Evolutionary conservation across 2,329 filamentous ascomycete species (phyloP), one percentile per base, ranked within the genome.

Genomic region (Trichoderma guizhouense): DNA sequence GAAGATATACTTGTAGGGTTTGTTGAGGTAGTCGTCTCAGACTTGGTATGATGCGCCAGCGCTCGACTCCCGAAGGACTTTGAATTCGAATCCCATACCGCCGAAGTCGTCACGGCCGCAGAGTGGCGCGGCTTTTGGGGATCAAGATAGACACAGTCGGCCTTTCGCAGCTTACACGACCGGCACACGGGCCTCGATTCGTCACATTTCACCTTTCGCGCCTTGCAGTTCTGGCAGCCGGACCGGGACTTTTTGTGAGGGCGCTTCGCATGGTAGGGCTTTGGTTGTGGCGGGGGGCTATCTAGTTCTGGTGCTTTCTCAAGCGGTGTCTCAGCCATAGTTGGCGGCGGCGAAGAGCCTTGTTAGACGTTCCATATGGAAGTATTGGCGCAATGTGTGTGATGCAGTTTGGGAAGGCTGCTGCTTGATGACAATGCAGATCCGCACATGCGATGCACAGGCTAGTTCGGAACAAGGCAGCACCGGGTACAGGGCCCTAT

Each of bases 201-300:
- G 72, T 87, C 84, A 78, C 87, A 88, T 78, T 87, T 88, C 69
- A 87, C 85, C 78, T 86, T 88, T 69, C 87, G 84, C 18, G 78
- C 77, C 78, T 89, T 89, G 82, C 87, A 89, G 75, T 85, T 86
- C 73, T 80, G 80, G 75, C 87, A 89, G 7, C 86, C 87, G 3
- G 82, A 80, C 34, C 87, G 81, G 1, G 86, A 87, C 78, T 89
- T 89, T 74, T 82, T 86, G 77, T 89, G 87, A 62, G 86, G 86
- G 12, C 86, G 83, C 77, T 89, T 89, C 30, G 79, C 70, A 72
- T 82, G 80, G 65, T 80, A 82, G 3, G 79, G 77, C 55, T 73
- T 76, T 30, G 71, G 47, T 12, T n/a, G n/a, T n/a, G 4, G 30
- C 1, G 72, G 66, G 1, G 51, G 36, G 12, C 47, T 30, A 18